Conservation (phyloP, 2,329 filamentous ascomycete genomes). For the Colletotrichum costaricense region DNA sequence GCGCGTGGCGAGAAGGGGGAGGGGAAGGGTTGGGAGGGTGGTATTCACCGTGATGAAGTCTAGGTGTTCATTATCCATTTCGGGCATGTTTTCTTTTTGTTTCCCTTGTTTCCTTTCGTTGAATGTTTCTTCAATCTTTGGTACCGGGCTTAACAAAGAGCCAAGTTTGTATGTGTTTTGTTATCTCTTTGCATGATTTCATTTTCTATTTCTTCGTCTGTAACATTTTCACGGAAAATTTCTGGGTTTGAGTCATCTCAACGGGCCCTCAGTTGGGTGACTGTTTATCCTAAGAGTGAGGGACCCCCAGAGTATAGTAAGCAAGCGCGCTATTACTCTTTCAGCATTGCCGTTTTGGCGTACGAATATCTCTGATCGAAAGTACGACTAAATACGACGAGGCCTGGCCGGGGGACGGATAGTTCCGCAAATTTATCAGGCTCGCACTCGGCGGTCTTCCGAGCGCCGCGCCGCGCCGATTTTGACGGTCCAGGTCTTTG, state of each 20-base stretch:
- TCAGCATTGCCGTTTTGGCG: background rate
- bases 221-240: background rate
- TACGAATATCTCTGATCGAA: background rate
- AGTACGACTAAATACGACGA: background rate
- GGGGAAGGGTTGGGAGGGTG: slow-evolving; percentile 55
- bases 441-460: background rate
- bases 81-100: background rate
- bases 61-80: slow-evolving; percentile 30
- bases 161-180: background rate
- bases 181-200: background rate
- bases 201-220: background rate
- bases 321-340: background rate
- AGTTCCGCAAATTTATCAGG: background rate
- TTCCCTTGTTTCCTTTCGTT: background rate
- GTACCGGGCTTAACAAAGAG: background rate
- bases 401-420: background rate
- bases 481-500: background rate
- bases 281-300: background rate
- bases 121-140: background rate
- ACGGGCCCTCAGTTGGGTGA: background rate
- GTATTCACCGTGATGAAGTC: slow-evolving; percentile 57
- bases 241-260: background rate
- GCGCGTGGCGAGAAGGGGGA: slow-evolving; percentile 53
- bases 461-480: background rate
- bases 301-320: too few species aligned